These are phyloP conservation scores for Clarireedia paspali DNA, from an alignment of 2,329 filamentous ascomycete genomes.

Conservation along the genomic window DNA sequence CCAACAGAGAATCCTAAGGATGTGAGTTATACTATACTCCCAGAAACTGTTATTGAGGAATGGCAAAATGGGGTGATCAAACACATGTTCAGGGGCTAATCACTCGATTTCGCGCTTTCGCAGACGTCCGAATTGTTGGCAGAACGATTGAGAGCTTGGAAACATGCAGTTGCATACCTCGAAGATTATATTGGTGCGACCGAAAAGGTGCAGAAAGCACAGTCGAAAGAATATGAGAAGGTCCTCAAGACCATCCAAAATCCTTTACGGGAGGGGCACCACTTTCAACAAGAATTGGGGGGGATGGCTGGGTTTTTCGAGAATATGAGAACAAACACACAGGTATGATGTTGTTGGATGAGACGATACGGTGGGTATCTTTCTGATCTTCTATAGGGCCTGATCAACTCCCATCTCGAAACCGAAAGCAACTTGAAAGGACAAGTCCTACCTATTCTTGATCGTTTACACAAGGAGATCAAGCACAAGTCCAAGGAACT, in stretches of 20 bases:
- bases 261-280: slow-evolving; percentile 80
- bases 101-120: not conserved
- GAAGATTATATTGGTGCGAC: slow-evolving; percentile 83
- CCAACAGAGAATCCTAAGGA: slow-evolving; percentile 24
- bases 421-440: slow-evolving; percentile 87
- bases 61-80: too few species aligned
- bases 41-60: slow-evolving; percentile 6
- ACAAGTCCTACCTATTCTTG: slow-evolving; percentile 78
- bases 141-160: slow-evolving; percentile 90
- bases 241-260: slow-evolving; percentile 86
- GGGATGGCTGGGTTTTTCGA: slow-evolving; percentile 88
- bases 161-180: slow-evolving; percentile 84
- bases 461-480: slow-evolving; percentile 89
- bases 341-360: slow-evolving; percentile 37
- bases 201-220: slow-evolving; percentile 76
- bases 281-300: slow-evolving; percentile 86
- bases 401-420: slow-evolving; percentile 83
- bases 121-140: slow-evolving; percentile 73
- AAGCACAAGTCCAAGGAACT: slow-evolving; percentile 95
- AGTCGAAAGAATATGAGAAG: slow-evolving; percentile 93
- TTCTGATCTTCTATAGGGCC: slow-evolving; percentile 43
- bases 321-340: slow-evolving; percentile 87
- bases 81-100: not conserved
- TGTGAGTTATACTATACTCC: slow-evolving; percentile 18
- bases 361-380: not conserved